Base-by-base conservation (phyloP, 1,284 basidiomycete genomes). In the Marasmius sp. region DNA sequence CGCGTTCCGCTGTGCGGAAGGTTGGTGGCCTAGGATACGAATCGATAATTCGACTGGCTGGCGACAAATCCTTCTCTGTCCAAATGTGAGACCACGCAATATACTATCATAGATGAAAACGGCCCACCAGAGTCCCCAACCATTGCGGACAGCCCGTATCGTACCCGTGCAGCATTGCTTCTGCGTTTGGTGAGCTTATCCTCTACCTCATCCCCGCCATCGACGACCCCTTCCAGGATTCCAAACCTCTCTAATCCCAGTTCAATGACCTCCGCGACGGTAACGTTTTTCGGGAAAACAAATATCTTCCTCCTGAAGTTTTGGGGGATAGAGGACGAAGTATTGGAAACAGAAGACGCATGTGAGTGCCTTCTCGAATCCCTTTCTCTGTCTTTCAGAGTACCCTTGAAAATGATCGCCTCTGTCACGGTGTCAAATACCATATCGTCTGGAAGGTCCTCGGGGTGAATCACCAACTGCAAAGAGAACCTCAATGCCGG, bases 121-220 rank as follows among this genome's bases (percentile, higher is more conserved):
- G 55, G 74, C 82, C 64, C 66, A 94, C 94, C 92, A 71, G 86
- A 81, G 8, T 85, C 85, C 62, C 83, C 83, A 18, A 66, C 66
- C 66, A 82, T 79, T 20, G 88, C 83, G 14, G 84, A 81, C 55
- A 98, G 77, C 16, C 85, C 85, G 73, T 98, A 98, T 54, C 94
- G 83, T 48, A 97, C 91, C 53, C 93, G 83, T 2, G 85, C 76
- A 18, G 85, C 81, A n/a, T 38, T 54, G 73, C 93, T 96, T 63
- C 90, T 83, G 60, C 94, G 81, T 74, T 94, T 93, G 12, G 87
- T 84, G 48, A 88, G 77, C 72, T 96, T 95, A 71, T 97, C 95
- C 74, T 98, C 97, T 0, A 98, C 87, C 69, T 98, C 96, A 73
- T 99, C 97, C 1, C 96, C 96, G 1, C 97, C 97, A 72, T 98